Conservation (phyloP, 371 early-diverging fungal species). For the Mortierella sp. region DNA sequence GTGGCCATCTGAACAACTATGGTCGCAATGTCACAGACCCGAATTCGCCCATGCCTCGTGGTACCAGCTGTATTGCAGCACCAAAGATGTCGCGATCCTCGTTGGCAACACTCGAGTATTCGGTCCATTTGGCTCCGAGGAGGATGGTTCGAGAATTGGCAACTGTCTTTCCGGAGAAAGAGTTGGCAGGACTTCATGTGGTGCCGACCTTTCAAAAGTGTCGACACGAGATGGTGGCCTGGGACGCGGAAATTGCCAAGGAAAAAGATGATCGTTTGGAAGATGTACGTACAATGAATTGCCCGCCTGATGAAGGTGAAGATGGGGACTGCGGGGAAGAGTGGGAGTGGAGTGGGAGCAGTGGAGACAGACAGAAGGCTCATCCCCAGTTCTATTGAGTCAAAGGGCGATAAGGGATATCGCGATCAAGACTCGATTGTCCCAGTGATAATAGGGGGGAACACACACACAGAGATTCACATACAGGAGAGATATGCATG, state of each 20-base stretch:
- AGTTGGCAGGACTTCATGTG: constrained; percentile 65
- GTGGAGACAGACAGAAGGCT: background rate
- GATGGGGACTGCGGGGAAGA: too few species aligned
- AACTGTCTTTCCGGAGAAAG: constrained; percentile 67
- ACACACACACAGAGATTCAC: too few species aligned
- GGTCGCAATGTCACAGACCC: background rate
- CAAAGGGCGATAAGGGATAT: too few species aligned
- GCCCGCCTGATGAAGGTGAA: too few species aligned
- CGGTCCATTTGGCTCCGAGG: constrained; percentile 66
- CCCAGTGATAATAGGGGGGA: too few species aligned
- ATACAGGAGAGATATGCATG: too few species aligned
- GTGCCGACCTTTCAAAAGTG: constrained; percentile 86
- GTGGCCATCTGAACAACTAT: background rate
- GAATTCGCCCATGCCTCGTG: background rate
- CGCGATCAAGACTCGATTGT: too few species aligned
- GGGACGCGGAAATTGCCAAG: constrained; percentile 70
- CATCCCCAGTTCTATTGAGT: background rate
- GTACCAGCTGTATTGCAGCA: constrained; percentile 12
- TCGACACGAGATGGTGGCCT: constrained; percentile 77
- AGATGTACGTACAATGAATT: constrained; percentile 59
- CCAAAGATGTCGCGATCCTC: constrained; percentile 36
- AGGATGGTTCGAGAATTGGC: constrained; percentile 64
- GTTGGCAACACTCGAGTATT: constrained; percentile 54
- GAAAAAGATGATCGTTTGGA: constrained; percentile 87
- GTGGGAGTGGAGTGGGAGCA: too few species aligned